Evolutionary conservation across 2,329 filamentous ascomycete species (phyloP).

Genomic region (Escovopsis sp.): DNA sequence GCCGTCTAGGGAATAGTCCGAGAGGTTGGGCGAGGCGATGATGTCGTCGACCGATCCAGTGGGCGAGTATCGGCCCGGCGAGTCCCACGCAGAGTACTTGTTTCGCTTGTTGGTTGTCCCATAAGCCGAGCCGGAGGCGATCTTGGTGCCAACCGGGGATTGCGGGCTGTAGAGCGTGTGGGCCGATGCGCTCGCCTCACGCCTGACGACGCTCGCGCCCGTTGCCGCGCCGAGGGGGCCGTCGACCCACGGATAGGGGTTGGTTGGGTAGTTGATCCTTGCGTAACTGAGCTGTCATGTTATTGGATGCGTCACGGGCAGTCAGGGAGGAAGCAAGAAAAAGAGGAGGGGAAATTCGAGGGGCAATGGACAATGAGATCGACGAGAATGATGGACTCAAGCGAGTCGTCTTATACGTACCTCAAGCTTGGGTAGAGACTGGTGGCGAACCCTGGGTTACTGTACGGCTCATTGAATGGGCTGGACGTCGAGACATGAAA

Average conservation of each 20-base stretch:
- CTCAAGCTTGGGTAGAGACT: slow-evolving; percentile 21
- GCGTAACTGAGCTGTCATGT: slow-evolving; percentile 18
- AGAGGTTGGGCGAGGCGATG: slow-evolving; percentile 40
- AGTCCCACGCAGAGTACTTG: slow-evolving; percentile 29
- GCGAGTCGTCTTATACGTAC: slow-evolving; percentile 20
- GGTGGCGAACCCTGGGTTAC: slow-evolving; percentile 21
- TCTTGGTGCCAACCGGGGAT: slow-evolving; percentile 25
- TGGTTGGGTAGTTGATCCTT: slow-evolving; percentile 27
- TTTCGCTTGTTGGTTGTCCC: slow-evolving; percentile 4
- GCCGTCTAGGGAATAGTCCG: slow-evolving; percentile 45
- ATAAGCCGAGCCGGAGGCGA: slow-evolving; percentile 10
- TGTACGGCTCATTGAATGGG: slow-evolving; percentile 16
- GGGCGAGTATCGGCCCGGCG: slow-evolving; percentile 36
- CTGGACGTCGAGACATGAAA: slow-evolving; percentile 7
- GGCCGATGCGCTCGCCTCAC: slow-evolving; percentile 24
- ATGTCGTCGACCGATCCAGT: slow-evolving; percentile 44
- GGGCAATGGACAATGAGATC: not conserved
- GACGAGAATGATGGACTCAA: not conserved
- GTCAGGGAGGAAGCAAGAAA: too few species aligned
- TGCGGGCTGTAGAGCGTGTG: slow-evolving; percentile 26
- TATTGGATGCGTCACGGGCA: too few species aligned
- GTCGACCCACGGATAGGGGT: slow-evolving; percentile 15
- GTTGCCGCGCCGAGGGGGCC: slow-evolving; percentile 9
- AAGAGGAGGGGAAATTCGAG: too few species aligned
- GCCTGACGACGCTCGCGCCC: slow-evolving; percentile 21